Evolutionary conservation across 768 basidiomycete species (phyloP).

Genomic region (Suillus sp.): DNA sequence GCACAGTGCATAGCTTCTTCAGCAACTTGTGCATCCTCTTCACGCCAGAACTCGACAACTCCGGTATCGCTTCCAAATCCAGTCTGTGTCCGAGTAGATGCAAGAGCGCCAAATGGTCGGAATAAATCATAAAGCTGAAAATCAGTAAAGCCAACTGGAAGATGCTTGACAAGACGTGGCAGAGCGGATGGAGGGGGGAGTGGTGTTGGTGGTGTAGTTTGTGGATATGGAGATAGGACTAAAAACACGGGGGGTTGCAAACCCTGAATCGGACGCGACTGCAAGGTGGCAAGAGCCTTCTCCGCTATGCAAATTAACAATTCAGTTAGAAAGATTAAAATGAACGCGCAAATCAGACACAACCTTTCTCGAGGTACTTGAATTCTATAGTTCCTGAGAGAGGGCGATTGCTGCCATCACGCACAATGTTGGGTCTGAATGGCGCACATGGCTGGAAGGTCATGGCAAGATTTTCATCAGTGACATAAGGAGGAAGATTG

Average conservation of each 20-base stretch:
- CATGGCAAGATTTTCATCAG: constrained; percentile 75
- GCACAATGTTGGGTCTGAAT: constrained; percentile 75
- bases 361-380: constrained; percentile 79
- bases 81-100: constrained; percentile 72
- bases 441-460: constrained; percentile 77
- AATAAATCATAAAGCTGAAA: constrained; percentile 83
- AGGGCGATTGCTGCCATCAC: constrained; percentile 54
- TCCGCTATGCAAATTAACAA: constrained; percentile 56
- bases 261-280: constrained; percentile 70
- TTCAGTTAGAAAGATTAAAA: constrained; percentile 13
- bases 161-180: constrained; percentile 83
- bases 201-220: constrained; percentile 72
- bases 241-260: constrained; percentile 60
- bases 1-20: constrained; percentile 84
- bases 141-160: constrained; percentile 69
- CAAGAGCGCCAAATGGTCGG: constrained; percentile 80
- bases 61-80: constrained; percentile 78
- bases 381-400: constrained; percentile 82
- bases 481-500: constrained; percentile 69
- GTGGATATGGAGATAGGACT: constrained; percentile 81
- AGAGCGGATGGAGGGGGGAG: constrained; percentile 76
- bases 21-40: constrained; percentile 77
- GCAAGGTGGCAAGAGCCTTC: constrained; percentile 84
- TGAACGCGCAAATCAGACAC: constrained; percentile 27
- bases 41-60: constrained; percentile 84